Evolutionary conservation across 2,329 filamentous ascomycete species (phyloP).

Genomic region (Sclerotinia sclerotiorum): DNA sequence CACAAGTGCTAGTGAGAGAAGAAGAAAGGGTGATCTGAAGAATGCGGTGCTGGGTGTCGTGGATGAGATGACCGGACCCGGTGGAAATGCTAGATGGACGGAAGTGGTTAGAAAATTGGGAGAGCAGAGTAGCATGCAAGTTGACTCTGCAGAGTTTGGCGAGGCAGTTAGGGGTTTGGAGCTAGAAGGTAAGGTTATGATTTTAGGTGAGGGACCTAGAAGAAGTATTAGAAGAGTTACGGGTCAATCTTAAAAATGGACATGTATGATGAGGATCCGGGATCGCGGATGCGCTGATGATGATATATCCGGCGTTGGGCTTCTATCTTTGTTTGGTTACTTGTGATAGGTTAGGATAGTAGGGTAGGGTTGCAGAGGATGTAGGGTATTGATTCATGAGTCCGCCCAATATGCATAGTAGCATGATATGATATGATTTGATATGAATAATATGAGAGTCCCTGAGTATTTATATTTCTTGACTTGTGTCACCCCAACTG

Average conservation of each 20-base stretch:
- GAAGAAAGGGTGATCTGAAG: constrained; percentile 81
- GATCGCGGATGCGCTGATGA: not conserved
- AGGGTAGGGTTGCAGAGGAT: not conserved
- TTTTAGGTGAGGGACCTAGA: constrained; percentile 81
- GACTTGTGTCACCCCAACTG: rapidly evolving
- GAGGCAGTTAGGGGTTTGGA: constrained; percentile 80
- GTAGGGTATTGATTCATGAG: not conserved
- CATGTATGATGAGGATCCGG: constrained; percentile 14
- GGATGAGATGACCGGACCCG: constrained; percentile 74
- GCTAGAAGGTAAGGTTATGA: constrained; percentile 77
- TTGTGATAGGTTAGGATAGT: not conserved
- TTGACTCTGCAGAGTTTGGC: constrained; percentile 79
- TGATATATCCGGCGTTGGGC: constrained; percentile 18
- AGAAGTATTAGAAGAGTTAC: constrained; percentile 77
- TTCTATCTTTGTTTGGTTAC: constrained; percentile 2
- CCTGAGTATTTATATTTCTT: too few relatives aligned
- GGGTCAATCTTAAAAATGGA: constrained; percentile 44
- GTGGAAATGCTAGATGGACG: constrained; percentile 69
- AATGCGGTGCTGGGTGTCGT: constrained; percentile 70
- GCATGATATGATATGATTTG: not conserved
- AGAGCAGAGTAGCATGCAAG: constrained; percentile 67
- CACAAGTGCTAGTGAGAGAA: constrained; percentile 83
- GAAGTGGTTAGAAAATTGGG: constrained; percentile 73
- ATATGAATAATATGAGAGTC: constrained; percentile 3
- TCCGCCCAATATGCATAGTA: not conserved